Conservation (phyloP, 139 green algal genomes). For the Chlorella sp. region DNA sequence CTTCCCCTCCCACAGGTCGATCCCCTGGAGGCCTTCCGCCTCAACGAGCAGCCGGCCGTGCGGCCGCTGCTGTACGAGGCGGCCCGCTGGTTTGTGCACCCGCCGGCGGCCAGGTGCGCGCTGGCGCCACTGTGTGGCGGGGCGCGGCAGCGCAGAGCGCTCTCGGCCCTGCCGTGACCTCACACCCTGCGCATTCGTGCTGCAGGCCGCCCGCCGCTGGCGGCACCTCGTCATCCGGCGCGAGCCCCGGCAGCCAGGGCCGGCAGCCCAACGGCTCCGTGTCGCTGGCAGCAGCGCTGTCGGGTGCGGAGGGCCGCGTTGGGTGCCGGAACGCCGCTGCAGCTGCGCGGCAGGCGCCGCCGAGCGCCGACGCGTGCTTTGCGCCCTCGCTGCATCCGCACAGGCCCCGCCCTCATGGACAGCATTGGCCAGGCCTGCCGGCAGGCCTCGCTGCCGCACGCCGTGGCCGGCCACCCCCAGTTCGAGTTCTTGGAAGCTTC, state of each 20-base stretch:
- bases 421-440: constrained; percentile 44
- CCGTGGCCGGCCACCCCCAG: constrained; percentile 26
- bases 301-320: background rate
- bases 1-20: constrained; percentile 2
- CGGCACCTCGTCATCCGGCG: background rate
- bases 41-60: constrained; percentile 31
- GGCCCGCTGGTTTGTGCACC: constrained; percentile 51
- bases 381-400: background rate
- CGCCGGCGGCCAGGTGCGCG: background rate
- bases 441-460: constrained; percentile 32
- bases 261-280: constrained; percentile 25
- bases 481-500: constrained; percentile 51
- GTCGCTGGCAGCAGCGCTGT: background rate
- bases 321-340: background rate
- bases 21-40: constrained; percentile 37
- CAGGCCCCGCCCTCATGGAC: constrained; percentile 41
- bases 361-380: background rate
- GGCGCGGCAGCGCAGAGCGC: background rate
- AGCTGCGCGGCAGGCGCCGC: background rate
- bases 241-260: background rate
- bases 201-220: background rate
- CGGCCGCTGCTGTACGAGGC: constrained; percentile 52
- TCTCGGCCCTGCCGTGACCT: background rate
- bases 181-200: background rate
- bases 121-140: constrained; percentile 13